Percentiles rank a stretch among this genome's conserved stretches.
phyloP scores from a whole-genome alignment of 225 moss, liverwort and hornwort species.

The Physcomitrium patens region DNA sequence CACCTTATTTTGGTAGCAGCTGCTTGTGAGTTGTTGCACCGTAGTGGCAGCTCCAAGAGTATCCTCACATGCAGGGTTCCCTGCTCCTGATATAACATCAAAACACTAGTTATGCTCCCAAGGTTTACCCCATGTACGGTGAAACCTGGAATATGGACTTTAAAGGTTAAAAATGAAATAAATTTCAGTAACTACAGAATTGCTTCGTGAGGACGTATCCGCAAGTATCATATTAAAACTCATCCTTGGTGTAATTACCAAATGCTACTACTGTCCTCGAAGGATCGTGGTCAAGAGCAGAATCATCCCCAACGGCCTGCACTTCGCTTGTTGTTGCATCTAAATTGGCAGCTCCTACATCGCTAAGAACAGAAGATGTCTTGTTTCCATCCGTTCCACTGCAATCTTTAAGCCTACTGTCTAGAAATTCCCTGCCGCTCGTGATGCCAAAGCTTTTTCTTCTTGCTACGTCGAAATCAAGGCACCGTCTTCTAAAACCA shows the following conservation, averaged over 20 bases:
- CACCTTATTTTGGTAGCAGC: constrained; percentile 34
- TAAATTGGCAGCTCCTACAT: constrained; percentile 53
- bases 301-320: constrained; percentile 1
- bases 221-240: neutral
- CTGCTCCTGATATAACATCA: constrained; percentile 23
- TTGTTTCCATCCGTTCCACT: constrained; percentile 42
- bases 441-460: constrained; percentile 68
- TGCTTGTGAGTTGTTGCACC: constrained; percentile 46
- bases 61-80: constrained; percentile 29
- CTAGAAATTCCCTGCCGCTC: constrained; percentile 46
- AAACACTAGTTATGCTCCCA: neutral
- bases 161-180: too few relatives aligned
- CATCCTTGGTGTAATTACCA: constrained; percentile 31
- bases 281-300: neutral
- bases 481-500: constrained; percentile 72
- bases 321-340: constrained; percentile 57
- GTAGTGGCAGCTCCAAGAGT: constrained; percentile 39
- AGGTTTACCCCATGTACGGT: too few relatives aligned
- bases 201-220: too few relatives aligned
- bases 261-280: constrained; percentile 28
- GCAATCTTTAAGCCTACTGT: constrained; percentile 48
- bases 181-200: too few relatives aligned
- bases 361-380: constrained; percentile 49
- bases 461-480: constrained; percentile 76
- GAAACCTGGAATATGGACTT: too few relatives aligned